These are phyloP conservation scores for Eimeria praecox DNA, from an alignment of 169 alveolate genomes.

Conservation along the genomic window DNA sequence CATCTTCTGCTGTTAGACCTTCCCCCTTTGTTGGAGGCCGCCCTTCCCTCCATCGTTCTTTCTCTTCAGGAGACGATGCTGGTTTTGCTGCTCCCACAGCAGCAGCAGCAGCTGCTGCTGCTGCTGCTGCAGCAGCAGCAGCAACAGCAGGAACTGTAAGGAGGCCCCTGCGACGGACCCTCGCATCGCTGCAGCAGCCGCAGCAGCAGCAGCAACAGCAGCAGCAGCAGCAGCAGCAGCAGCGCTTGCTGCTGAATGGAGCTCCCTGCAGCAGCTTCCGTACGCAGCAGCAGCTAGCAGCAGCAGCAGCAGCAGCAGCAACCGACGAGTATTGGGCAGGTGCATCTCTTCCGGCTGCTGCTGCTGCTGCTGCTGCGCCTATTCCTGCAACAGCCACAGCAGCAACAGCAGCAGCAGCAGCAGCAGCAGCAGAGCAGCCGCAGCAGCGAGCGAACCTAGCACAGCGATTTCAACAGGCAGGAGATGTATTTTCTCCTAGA, in stretches of 20 bases:
- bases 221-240: conserved; percentile 29
- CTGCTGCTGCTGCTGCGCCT: neutral
- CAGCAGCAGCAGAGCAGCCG: conserved; percentile 18
- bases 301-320: neutral
- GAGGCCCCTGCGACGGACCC: conserved; percentile 30
- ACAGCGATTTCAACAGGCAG: conserved; percentile 51
- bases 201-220: conserved; percentile 46
- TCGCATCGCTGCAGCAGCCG: conserved; percentile 35
- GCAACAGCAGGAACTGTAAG: neutral
- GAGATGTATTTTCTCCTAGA: conserved; percentile 1
- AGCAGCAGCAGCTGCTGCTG: conserved; percentile 52
- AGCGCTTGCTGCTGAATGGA: neutral
- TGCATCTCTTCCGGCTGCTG: neutral
- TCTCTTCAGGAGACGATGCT: neutral
- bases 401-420: conserved; percentile 19
- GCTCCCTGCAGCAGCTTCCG: conserved; percentile 9
- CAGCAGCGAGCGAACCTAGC: conserved; percentile 48
- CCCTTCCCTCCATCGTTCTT: conserved; percentile 8
- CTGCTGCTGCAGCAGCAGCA: conserved; percentile 39
- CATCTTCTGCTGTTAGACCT: conserved; percentile 35
- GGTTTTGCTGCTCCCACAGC: neutral
- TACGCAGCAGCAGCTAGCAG: neutral
- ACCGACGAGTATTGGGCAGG: neutral
- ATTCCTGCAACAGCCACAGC: neutral
- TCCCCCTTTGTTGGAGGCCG: conserved; percentile 46